Evolutionary conservation across 208 protist species (phyloP), one percentile per base, ranked within the genome.

Genomic region (Trypanosoma melophagium): DNA sequence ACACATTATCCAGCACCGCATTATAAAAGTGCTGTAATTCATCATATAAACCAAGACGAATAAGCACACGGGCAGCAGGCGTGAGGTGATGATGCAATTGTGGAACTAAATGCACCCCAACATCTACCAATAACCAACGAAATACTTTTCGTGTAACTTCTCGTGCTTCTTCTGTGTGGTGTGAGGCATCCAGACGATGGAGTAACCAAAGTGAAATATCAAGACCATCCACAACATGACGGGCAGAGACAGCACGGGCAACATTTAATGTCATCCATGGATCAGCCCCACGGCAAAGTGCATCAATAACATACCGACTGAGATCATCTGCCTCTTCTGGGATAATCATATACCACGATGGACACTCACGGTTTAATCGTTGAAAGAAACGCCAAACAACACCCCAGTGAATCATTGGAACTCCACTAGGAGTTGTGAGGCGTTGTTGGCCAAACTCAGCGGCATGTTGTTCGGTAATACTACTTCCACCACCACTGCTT

Each of bases 391-490:
- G 65, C 87, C 87, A 96, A 7, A 81, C 81, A n/a, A 93, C 52
- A 59, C 83, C 77, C 87, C 90, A 96, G 66, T 96, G 90, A 50
- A 93, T 67, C 86, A 95, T 83, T 17, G 86, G 89, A 25, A 91
- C 69, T 12, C 74, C 62, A 44, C 51, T 51, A n/a, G 14, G 2
- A 21, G 40, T 45, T 7, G 12, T 51, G 28, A 7, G 35, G 9
- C 31, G 47, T 31, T 40, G 19, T 7, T 45, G 31, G 1, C 60
- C 55, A 42, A 59, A 42, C 44, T 35, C 69, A 17, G 25, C 22
- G 8, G 17, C 7, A 22, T 44, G 19, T 47, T 47, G 16, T 47
- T 47, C 16, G 10, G 42, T 47, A 8, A 47, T 47, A 45, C 31
- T n/a, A 54, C 5, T 13, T 12, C 3, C 4, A n/a, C 45, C 56